A percentile compares a stretch with the other conserved stretches of the same genome.
These are phyloP conservation scores for Calonectria naviculata DNA, from an alignment of 2,329 filamentous ascomycete genomes.

Conservation along the genomic window DNA sequence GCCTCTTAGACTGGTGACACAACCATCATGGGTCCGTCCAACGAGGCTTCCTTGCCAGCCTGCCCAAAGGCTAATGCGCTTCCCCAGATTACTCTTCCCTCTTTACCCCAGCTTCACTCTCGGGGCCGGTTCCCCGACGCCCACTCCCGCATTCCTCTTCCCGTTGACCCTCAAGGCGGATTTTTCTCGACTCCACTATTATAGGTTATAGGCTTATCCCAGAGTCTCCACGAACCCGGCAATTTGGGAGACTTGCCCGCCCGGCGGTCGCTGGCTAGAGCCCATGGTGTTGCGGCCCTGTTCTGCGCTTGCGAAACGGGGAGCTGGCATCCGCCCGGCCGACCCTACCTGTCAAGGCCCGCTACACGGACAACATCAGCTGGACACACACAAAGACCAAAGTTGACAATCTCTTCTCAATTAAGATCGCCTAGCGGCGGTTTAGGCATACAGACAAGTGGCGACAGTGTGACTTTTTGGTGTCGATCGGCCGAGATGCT, in stretches of 20 bases:
- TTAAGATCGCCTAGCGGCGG: not conserved
- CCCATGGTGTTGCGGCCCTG: not conserved
- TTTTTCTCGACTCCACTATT: not conserved
- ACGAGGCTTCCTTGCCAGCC: not conserved
- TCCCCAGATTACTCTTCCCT: not conserved
- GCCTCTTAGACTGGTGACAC: not conserved
- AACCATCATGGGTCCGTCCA: not conserved
- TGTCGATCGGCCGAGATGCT: not conserved
- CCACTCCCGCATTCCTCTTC: not conserved
- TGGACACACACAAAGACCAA: not conserved
- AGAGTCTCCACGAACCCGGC: not conserved
- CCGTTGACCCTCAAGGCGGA: not conserved
- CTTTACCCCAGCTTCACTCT: not conserved
- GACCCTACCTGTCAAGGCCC: not conserved
- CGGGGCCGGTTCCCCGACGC: not conserved
- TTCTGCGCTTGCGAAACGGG: not conserved
- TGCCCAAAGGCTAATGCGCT: not conserved
- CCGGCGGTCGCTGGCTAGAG: not conserved
- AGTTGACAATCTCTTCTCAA: not conserved
- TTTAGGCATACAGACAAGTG: not conserved
- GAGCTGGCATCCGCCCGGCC: not conserved
- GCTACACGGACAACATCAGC: not conserved
- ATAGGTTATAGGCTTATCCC: not conserved
- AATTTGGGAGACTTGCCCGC: not conserved
- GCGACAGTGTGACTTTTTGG: not conserved